Conservation (phyloP, 495 filamentous ascomycete species). For the Penicillium manginii region DNA sequence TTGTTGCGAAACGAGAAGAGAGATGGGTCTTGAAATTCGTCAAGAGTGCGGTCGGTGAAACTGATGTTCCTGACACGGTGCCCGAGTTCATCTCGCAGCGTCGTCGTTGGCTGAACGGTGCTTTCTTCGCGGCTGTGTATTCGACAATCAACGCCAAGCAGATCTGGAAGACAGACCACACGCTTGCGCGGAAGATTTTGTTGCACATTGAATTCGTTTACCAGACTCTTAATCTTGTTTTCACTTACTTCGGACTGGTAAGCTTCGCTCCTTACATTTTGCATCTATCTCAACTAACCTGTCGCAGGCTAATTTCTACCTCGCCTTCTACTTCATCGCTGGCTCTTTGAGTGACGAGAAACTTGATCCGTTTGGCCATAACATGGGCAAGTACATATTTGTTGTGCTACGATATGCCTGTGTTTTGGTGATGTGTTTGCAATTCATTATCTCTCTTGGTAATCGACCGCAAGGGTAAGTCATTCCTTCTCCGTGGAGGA, state of each 20-base stretch:
- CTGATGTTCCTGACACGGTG: slow-evolving; percentile 79
- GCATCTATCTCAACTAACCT: slow-evolving; percentile 5
- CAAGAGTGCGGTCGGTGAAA: slow-evolving; percentile 92
- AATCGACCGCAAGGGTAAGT: slow-evolving; percentile 91
- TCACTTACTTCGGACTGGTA: slow-evolving; percentile 95
- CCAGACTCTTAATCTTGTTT: slow-evolving; percentile 85
- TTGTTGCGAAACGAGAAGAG: slow-evolving; percentile 93
- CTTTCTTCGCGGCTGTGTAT: slow-evolving; percentile 98
- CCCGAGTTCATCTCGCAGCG: slow-evolving; percentile 96
- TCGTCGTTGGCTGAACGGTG: slow-evolving; percentile 95
- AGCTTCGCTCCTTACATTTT: slow-evolving; percentile 18
- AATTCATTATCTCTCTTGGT: slow-evolving; percentile 98
- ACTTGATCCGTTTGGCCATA: slow-evolving; percentile 88
- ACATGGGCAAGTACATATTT: slow-evolving; percentile 85
- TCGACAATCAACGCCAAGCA: slow-evolving; percentile 93
- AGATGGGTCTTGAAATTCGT: slow-evolving; percentile 98
- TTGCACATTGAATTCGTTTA: slow-evolving; percentile 97
- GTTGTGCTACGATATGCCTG: slow-evolving; percentile 80
- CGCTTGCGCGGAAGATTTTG: slow-evolving; percentile 81
- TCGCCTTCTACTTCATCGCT: slow-evolving; percentile 98
- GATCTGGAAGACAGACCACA: slow-evolving; percentile 94
- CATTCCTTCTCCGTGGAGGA: neutral
- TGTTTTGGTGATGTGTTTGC: slow-evolving; percentile 84
- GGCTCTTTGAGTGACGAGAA: slow-evolving; percentile 83
- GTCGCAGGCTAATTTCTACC: slow-evolving; percentile 87